Percentiles rank a stretch among this genome's conserved stretches.
Conservation (phyloP, 1,284 basidiomycete species). For the Ustilago lituana region DNA sequence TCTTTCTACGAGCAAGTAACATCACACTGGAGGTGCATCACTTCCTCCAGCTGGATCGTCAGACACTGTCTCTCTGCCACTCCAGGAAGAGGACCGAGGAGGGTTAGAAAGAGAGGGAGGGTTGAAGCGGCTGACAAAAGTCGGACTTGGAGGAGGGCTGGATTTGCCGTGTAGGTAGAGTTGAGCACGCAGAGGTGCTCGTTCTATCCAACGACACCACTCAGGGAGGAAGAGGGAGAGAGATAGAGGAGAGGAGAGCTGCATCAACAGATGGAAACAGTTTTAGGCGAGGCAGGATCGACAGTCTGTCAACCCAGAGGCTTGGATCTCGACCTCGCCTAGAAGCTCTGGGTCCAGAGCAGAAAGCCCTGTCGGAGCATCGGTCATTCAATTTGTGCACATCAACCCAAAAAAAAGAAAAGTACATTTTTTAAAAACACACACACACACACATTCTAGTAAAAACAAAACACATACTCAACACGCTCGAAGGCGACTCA, state of each 20-base stretch:
- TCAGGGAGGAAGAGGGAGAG: not conserved
- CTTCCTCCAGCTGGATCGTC: too few relatives aligned
- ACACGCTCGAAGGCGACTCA: not conserved
- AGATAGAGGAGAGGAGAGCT: conserved; percentile 2
- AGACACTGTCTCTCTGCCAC: too few relatives aligned
- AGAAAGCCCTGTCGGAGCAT: conserved; percentile 6
- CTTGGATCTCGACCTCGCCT: conserved; percentile 8
- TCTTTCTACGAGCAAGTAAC: too few relatives aligned
- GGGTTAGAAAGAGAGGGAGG: not conserved
- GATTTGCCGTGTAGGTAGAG: conserved; percentile 40
- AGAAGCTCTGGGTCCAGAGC: not conserved
- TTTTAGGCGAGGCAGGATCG: conserved; percentile 32
- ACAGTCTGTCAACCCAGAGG: conserved; percentile 41
- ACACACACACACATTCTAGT: not conserved
- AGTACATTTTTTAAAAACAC: too few relatives aligned
- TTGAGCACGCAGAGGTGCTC: conserved; percentile 18
- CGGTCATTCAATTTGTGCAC: conserved; percentile 5
- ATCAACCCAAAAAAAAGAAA: not conserved
- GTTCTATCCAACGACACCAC: conserved; percentile 1
- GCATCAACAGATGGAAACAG: conserved; percentile 5
- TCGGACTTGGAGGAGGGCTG: conserved; percentile 13
- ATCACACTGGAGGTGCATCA: conserved; percentile 8
- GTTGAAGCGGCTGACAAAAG: conserved; percentile 1
- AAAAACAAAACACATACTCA: not conserved
- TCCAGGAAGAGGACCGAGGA: not conserved